Evolutionary conservation across 164 flowering plant species (phyloP).

Genomic region (Piper betle): DNA sequence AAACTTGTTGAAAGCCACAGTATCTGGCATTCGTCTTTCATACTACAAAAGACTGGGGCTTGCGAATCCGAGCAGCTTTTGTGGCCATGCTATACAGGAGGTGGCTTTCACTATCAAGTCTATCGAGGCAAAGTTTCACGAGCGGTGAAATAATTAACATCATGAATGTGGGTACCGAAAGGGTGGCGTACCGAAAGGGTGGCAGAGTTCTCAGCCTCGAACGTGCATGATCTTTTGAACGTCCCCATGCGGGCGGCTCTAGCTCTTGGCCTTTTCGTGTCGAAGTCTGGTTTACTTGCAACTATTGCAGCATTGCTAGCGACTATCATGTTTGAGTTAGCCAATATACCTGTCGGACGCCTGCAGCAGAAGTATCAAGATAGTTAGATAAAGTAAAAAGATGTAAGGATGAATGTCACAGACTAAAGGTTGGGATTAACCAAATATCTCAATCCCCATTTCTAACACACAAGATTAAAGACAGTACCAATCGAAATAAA

Average conservation of each 20-base stretch:
- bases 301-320: conserved; percentile 40
- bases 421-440: conserved; percentile 64
- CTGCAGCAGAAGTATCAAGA: conserved; percentile 39
- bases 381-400: conserved; percentile 59
- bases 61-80: conserved; percentile 31
- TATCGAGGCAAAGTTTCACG: conserved; percentile 44
- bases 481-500: too few species aligned
- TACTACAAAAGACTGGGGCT: conserved; percentile 28
- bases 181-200: too few species aligned
- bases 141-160: conserved; percentile 69
- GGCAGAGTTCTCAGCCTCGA: conserved; percentile 44
- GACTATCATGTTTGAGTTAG: conserved; percentile 39
- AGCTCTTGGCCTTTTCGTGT: conserved; percentile 49
- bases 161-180: conserved; percentile 66
- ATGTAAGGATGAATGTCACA: conserved; percentile 60
- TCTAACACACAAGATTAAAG: too few species aligned
- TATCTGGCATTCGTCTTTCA: conserved; percentile 52
- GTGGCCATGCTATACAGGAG: conserved; percentile 42
- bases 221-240: conserved; percentile 63
- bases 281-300: conserved; percentile 61
- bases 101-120: conserved; percentile 49
- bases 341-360: conserved; percentile 42
- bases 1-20: conserved; percentile 53
- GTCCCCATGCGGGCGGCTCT: conserved; percentile 38
- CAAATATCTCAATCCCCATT: too few species aligned